These are phyloP conservation scores for Parietaria judaica DNA, from an alignment of 306 rosid species.

Conservation along the genomic window DNA sequence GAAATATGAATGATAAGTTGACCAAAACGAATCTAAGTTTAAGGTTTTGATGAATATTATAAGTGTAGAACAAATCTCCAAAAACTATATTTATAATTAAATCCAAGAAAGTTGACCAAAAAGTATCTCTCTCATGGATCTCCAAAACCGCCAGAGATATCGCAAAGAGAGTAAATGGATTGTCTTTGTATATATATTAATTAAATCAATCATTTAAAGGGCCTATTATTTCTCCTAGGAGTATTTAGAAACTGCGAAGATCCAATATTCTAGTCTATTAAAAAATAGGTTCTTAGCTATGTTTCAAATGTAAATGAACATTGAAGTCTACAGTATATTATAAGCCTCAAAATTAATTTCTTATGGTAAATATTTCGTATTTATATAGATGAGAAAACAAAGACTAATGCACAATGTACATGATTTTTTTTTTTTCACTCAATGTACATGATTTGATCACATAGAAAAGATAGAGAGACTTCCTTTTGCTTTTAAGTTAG, in stretches of 20 bases:
- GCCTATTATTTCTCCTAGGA: conserved; percentile 22
- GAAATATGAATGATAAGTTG: conserved; percentile 15
- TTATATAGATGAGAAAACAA: too few species aligned
- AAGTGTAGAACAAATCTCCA: neutral
- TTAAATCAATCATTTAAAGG: conserved; percentile 5
- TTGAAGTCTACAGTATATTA: neutral
- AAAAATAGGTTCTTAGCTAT: neutral
- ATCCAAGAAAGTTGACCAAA: conserved; percentile 7
- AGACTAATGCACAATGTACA: too few species aligned
- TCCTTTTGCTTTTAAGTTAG: too few species aligned
- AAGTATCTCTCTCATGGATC: neutral
- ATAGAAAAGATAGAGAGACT: too few species aligned
- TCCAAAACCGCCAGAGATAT: conserved; percentile 10
- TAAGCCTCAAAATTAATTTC: neutral
- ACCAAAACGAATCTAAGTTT: conserved; percentile 13
- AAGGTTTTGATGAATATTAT: neutral
- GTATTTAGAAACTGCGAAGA: neutral
- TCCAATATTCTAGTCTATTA: neutral
- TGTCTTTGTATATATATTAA: conserved; percentile 1
- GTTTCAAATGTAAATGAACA: neutral
- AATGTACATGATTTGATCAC: too few species aligned
- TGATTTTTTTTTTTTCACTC: too few species aligned
- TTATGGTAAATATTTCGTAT: too few species aligned
- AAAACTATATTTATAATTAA: neutral
- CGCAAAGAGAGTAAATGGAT: conserved; percentile 7